Conservation (phyloP, 1,284 basidiomycete species). For the Ceratobasidium sp. region DNA sequence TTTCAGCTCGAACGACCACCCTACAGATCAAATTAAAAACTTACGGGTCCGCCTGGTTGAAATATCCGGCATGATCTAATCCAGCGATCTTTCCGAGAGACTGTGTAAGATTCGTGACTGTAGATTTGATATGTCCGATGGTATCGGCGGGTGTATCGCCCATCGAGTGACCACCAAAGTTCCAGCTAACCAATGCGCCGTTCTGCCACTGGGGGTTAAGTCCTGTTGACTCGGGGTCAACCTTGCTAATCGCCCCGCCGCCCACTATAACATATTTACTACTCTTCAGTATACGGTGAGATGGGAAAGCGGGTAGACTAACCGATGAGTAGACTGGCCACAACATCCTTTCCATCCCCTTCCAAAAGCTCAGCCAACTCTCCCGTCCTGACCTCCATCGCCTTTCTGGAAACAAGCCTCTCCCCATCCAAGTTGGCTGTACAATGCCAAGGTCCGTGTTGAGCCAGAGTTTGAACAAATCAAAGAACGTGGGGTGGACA, state of each 20-base stretch:
- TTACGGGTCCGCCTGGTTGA: conserved; percentile 61
- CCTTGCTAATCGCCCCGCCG: conserved; percentile 59
- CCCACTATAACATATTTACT: conserved; percentile 52
- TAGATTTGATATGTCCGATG: too few species aligned
- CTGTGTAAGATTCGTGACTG: conserved; percentile 25
- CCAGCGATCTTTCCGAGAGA: conserved; percentile 52
- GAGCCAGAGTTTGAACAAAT: too few species aligned
- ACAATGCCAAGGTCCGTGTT: background rate
- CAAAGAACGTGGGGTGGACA: too few species aligned
- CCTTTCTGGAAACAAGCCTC: background rate
- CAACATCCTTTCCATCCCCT: background rate
- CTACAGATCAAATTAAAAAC: background rate
- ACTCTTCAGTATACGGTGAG: background rate
- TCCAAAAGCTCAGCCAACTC: background rate
- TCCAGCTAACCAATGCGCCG: background rate
- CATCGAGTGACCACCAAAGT: too few species aligned
- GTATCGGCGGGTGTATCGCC: too few species aligned
- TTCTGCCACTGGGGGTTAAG: conserved; percentile 63
- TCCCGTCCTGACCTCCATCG: background rate
- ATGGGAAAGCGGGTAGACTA: background rate
- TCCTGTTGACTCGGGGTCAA: conserved; percentile 58
- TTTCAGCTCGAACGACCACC: too few species aligned
- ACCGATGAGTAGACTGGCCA: conserved; percentile 1
- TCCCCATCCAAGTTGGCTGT: conserved; percentile 1
- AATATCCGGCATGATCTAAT: conserved; percentile 57